Percentiles rank a stretch among this genome's conserved stretches.
phyloP scores from a whole-genome alignment of 768 basidiomycete species.

The Phlebiopsis flavidoalba region DNA sequence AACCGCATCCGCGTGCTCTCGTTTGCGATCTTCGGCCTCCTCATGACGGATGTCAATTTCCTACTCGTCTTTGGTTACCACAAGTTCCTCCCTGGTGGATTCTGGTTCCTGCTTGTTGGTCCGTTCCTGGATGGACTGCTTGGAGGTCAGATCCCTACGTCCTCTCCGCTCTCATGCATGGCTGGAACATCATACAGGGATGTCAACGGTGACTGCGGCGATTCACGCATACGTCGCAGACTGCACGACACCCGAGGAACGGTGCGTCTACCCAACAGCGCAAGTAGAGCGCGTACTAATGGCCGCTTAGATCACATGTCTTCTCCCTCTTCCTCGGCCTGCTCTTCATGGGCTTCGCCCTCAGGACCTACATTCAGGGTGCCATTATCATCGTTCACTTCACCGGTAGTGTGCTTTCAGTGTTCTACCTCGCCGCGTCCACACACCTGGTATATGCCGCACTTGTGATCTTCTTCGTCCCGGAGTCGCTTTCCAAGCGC shows the following conservation, averaged over 20 bases:
- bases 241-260: conserved; percentile 46
- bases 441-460: conserved; percentile 46
- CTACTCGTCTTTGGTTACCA: conserved; percentile 59
- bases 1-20: conserved; percentile 59
- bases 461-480: conserved; percentile 56
- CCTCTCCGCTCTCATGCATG: conserved; percentile 57
- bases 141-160: conserved; percentile 48
- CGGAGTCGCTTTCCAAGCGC: conserved; percentile 65
- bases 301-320: conserved; percentile 44
- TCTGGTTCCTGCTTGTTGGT: conserved; percentile 70
- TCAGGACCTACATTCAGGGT: conserved; percentile 76
- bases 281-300: neutral
- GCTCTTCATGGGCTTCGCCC: conserved; percentile 65
- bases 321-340: conserved; percentile 67
- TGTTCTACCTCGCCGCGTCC: conserved; percentile 63
- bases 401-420: conserved; percentile 50
- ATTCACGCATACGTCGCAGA: conserved; percentile 69
- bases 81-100: conserved; percentile 67
- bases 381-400: conserved; percentile 58
- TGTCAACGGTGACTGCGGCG: conserved; percentile 44
- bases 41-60: conserved; percentile 61
- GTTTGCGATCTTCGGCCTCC: conserved; percentile 52
- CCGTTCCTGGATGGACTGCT: conserved; percentile 62
- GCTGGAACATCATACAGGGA: conserved; percentile 37
- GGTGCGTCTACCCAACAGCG: conserved; percentile 33